phyloP scores from a whole-genome alignment of 352 stramenopile species.

The Phytophthora hibernalis region DNA sequence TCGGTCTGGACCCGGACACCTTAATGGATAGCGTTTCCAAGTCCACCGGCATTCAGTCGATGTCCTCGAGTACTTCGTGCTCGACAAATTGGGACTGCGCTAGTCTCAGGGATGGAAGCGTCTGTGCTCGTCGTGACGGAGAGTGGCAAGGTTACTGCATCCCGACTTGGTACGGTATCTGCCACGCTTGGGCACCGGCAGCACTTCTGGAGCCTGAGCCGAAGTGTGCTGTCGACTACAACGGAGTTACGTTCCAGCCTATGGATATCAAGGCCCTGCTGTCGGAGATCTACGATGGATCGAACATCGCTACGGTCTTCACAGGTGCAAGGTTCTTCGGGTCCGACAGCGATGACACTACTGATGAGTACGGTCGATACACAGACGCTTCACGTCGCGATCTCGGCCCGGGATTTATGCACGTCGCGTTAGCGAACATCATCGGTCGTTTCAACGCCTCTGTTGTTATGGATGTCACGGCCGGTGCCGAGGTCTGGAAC shows the following conservation, averaged over 20 bases:
- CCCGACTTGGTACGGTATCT: slow-evolving; percentile 55
- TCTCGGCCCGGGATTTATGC: slow-evolving; percentile 57
- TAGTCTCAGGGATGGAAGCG: slow-evolving; percentile 30
- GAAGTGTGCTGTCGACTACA: slow-evolving; percentile 47
- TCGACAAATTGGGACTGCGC: slow-evolving; percentile 44
- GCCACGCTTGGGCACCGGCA: slow-evolving; percentile 52
- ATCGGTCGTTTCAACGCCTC: slow-evolving; percentile 47
- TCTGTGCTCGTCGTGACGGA: slow-evolving; percentile 41
- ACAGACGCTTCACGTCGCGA: slow-evolving; percentile 50
- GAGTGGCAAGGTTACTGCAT: slow-evolving; percentile 53
- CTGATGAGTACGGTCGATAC: slow-evolving; percentile 59
- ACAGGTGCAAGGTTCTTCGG: slow-evolving; percentile 50
- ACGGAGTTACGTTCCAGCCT: slow-evolving; percentile 55
- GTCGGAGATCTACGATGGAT: slow-evolving; percentile 50
- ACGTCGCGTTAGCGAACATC: slow-evolving; percentile 56
- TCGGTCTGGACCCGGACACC: slow-evolving; percentile 39
- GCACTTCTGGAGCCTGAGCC: slow-evolving; percentile 53
- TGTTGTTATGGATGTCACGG: slow-evolving; percentile 54
- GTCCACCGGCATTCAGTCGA: slow-evolving; percentile 42
- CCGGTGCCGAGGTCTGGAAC: slow-evolving; percentile 60
- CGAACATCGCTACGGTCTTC: slow-evolving; percentile 49
- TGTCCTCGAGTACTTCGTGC: slow-evolving; percentile 33
- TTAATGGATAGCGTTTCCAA: slow-evolving; percentile 49
- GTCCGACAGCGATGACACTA: slow-evolving; percentile 17
- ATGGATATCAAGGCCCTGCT: slow-evolving; percentile 63